These are phyloP conservation scores for Ochetophila trinervis DNA, from an alignment of 306 rosid genomes.

Conservation along the genomic window DNA sequence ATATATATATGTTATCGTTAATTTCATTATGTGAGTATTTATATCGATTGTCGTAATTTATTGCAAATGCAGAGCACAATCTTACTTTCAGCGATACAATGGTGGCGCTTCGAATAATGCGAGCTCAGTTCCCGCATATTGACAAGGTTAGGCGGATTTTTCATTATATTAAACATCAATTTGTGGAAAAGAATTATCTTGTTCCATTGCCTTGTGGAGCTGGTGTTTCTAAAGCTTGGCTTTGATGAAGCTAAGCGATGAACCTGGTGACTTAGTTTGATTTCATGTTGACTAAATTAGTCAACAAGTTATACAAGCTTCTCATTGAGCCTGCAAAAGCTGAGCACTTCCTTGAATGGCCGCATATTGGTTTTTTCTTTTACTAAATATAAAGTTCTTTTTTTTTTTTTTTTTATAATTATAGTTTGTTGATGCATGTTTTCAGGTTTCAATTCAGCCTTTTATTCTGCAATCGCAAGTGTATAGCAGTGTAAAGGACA, in stretches of 20 bases:
- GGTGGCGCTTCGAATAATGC: conserved; percentile 86
- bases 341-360: neutral
- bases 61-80: conserved; percentile 53
- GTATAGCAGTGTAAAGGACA: conserved; percentile 84
- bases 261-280: neutral
- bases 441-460: conserved; percentile 68
- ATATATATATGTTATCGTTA: neutral
- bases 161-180: neutral
- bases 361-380: neutral
- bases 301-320: neutral
- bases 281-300: neutral
- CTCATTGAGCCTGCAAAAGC: neutral
- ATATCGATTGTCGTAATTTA: neutral
- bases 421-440: conserved; percentile 23
- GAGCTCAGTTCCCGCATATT: conserved; percentile 76
- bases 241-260: neutral
- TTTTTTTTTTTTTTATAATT: conserved; percentile 17
- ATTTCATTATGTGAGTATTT: neutral
- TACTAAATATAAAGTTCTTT: neutral
- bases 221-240: neutral
- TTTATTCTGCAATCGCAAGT: conserved; percentile 81
- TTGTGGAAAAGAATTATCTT: neutral
- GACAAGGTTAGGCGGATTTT: conserved; percentile 42
- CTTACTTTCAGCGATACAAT: conserved; percentile 76
- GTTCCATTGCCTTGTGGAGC: neutral